These are phyloP conservation scores for Boletus sp. DNA, from an alignment of 1,284 basidiomycete species.

Conservation along the genomic window DNA sequence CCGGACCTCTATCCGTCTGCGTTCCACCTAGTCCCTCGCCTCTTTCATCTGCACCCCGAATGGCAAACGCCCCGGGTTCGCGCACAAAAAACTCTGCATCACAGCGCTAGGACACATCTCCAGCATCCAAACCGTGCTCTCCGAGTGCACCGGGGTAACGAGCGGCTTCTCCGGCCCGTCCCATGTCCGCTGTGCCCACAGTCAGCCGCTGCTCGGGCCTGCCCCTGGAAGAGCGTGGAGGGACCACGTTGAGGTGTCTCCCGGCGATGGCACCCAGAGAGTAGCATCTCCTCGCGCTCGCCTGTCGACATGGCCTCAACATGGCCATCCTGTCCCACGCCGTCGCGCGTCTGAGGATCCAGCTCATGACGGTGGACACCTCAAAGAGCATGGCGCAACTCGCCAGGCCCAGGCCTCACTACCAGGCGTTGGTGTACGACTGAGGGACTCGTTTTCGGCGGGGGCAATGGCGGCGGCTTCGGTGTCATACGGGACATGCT, in stretches of 20 bases:
- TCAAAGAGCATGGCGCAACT: conserved; percentile 16
- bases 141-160: conserved; percentile 34
- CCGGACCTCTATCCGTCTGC: conserved; percentile 37
- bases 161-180: conserved; percentile 37
- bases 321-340: conserved; percentile 30
- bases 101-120: conserved; percentile 37
- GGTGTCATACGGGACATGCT: conserved; percentile 29
- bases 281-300: conserved; percentile 37
- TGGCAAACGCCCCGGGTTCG: conserved; percentile 30
- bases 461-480: too few relatives aligned
- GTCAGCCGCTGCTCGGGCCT: background rate
- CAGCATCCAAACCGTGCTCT: conserved; percentile 28
- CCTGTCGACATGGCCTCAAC: conserved; percentile 38
- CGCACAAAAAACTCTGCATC: conserved; percentile 34
- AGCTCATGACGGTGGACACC: too few relatives aligned
- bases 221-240: background rate
- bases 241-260: background rate
- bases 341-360: conserved; percentile 35
- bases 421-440: conserved; percentile 36
- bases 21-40: conserved; percentile 28
- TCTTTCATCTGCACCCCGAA: conserved; percentile 33
- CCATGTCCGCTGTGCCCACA: conserved; percentile 18
- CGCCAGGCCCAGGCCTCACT: conserved; percentile 34
- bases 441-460: conserved; percentile 3
- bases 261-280: conserved; percentile 32